Evolutionary conservation across 2,329 filamentous ascomycete species (phyloP), one percentile per base, ranked within the genome.

Genomic region (Periconia digitata): DNA sequence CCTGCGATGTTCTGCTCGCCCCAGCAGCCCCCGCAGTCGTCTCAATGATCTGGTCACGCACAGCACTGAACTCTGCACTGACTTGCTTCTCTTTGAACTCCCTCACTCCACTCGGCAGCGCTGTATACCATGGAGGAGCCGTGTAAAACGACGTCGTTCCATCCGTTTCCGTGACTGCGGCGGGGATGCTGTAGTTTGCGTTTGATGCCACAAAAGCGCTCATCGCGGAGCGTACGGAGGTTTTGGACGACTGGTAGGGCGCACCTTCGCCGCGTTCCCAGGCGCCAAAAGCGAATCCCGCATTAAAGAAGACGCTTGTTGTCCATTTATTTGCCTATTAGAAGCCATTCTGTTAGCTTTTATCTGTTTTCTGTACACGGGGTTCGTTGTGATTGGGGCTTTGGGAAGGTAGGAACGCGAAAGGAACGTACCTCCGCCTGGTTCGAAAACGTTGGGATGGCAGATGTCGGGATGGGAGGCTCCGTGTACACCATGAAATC

Each of bases 401-500:
- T 15, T 8, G 17, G 32, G 27, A 21, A 21, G 15, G 46, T 24
- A 24, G 29, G n/a, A 16, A 18, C 10, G 10, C 6, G 29, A 13
- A 22, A 18, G 17, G 21, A 8, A 22, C 44, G 15, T 55, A 66
- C 63, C 23, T 61, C 59, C 20, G 53, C 46, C 34, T 51, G 50
- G 43, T 61, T 58, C 1, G 56, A 44, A 49, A 65, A 66, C 27
- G 43, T 56, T 3, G 62, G 64, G 6, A 67, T 60, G 7, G 55
- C 58, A 13, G 49, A 46, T 6, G 60, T 66, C 12, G 64, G 64
- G 16, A 67, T 66, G 1, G 64, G 64, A 4, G 61, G 61, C 21
- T 55, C 58, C 1, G 62, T 67, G 43, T 67, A 67, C 13, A 67
- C 59, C 61, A 65, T 63, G 48, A 67, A 67, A 44, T 67, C 64